These are phyloP conservation scores for Aureobasidium vineae DNA, from an alignment of 2,329 filamentous ascomycete genomes.

Conservation along the genomic window DNA sequence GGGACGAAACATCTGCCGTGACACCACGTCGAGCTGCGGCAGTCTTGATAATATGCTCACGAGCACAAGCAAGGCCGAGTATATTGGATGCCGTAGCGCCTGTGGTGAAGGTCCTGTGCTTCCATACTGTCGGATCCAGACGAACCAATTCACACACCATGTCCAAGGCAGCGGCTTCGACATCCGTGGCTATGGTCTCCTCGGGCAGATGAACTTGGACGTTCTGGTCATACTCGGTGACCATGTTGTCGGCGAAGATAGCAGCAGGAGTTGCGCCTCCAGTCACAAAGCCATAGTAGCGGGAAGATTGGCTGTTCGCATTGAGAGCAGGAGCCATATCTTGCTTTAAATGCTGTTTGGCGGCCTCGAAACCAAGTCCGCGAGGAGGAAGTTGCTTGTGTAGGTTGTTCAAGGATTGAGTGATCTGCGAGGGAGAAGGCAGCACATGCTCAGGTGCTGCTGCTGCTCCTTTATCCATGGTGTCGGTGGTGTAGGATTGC, in stretches of 20 bases:
- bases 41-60: slow-evolving; percentile 62
- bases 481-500: neutral
- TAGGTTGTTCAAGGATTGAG: slow-evolving; percentile 40
- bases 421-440: slow-evolving; percentile 37
- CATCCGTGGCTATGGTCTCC: slow-evolving; percentile 70
- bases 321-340: slow-evolving; percentile 61
- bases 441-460: slow-evolving; percentile 34
- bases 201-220: slow-evolving; percentile 75
- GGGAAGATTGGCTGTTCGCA: slow-evolving; percentile 60
- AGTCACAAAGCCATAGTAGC: slow-evolving; percentile 88
- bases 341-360: slow-evolving; percentile 46
- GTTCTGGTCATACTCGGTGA: slow-evolving; percentile 78
- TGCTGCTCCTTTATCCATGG: neutral
- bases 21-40: slow-evolving; percentile 40
- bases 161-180: slow-evolving; percentile 70
- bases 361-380: slow-evolving; percentile 47
- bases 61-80: slow-evolving; percentile 64
- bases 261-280: slow-evolving; percentile 78
- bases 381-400: slow-evolving; percentile 38
- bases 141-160: slow-evolving; percentile 67
- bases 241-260: slow-evolving; percentile 78
- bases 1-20: slow-evolving; percentile 59
- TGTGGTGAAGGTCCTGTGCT: slow-evolving; percentile 77
- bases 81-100: slow-evolving; percentile 67
- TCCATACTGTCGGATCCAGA: slow-evolving; percentile 58